These are phyloP conservation scores for Claviceps citrina DNA, from an alignment of 2,329 filamentous ascomycete species.

Conservation along the genomic window DNA sequence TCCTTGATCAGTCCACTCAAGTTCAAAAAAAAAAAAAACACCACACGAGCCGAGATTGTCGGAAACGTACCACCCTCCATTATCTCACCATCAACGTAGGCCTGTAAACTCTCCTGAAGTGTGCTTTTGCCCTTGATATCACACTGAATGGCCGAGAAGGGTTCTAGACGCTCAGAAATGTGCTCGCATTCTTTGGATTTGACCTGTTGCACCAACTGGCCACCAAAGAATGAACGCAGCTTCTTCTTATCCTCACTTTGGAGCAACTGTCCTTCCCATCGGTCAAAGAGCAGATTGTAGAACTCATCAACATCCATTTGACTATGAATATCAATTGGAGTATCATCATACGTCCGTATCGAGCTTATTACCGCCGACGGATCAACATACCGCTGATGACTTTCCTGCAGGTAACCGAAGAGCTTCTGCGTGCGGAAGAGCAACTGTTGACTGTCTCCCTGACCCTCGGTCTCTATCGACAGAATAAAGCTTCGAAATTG, in stretches of 20 bases:
- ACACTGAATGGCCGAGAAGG: conserved; percentile 88
- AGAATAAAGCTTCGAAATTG: conserved; percentile 78
- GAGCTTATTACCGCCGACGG: conserved; percentile 56
- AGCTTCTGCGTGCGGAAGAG: conserved; percentile 65
- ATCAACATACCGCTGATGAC: conserved; percentile 56
- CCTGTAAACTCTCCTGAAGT: conserved; percentile 73
- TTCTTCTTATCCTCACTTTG: conserved; percentile 50
- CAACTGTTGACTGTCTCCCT: conserved; percentile 44
- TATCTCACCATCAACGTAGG: conserved; percentile 91
- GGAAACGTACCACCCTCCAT: conserved; percentile 72
- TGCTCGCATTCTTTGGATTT: conserved; percentile 90
- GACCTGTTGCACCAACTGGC: conserved; percentile 83
- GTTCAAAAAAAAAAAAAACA: neutral
- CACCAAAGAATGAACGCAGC: conserved; percentile 77
- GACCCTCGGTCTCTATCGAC: conserved; percentile 39
- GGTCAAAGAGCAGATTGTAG: conserved; percentile 83
- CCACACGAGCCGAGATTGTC: no score
- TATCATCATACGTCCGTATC: conserved; percentile 71
- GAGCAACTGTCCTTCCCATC: conserved; percentile 71
- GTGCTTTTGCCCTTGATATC: conserved; percentile 85
- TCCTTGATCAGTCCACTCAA: neutral
- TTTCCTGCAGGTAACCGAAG: conserved; percentile 77
- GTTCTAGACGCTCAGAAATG: conserved; percentile 77
- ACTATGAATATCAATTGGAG: conserved; percentile 66
- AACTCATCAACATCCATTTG: conserved; percentile 99